Base-by-base conservation (phyloP, 164 flowering plant species). In the Dillenia suffruticosa region DNA sequence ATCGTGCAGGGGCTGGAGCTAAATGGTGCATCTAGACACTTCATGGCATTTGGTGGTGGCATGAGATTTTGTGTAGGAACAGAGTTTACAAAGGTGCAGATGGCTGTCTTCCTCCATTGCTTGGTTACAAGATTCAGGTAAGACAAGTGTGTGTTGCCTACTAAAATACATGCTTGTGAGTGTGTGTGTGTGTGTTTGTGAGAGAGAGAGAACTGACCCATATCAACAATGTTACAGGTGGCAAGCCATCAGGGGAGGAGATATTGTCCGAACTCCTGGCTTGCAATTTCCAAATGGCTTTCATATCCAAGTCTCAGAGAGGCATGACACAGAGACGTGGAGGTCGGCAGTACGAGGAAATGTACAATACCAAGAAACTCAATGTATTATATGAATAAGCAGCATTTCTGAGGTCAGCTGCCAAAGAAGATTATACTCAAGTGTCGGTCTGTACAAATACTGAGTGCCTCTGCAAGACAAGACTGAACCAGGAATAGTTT, bases 211-310 rank as follows among this genome's bases (percentile, higher is more conserved):
- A 66, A 55, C 63, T 69, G n/a, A 70, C 48, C 50, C 50, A 44
- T 55, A 19, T 40, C 53, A 13, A 51, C 19, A 14, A 26, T 44
- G 8, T 70, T 7, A 51, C 87, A 92, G 96, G 78, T 90, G 90
- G 93, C 49, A 70, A 70, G 60, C 79, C 48, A 74, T 90, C 71
- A 78, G 70, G 70, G 96, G 98, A 67, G 96, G 98, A 65, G 59
- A 92, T 26, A 83, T 83, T 51, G 72, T 88, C 26, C 77, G 98
- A 68, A 92, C 90, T 52, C 96, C 96, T 57, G 98, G 96, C 58
- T 74, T 92, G 61, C 82, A 85, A 63, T 92, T 92, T 76, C 96
- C 96, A 32, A 63, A 88, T 67, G 96, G 98, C 12, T 83, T 74
- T 62, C 89, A 88, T 64, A 50, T 90, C 73, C 73, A 70, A 63